A percentile compares a stretch with the other conserved stretches of the same genome.
phyloP scores from a whole-genome alignment of 169 alveolate species.

The Blepharisma undulans region DNA sequence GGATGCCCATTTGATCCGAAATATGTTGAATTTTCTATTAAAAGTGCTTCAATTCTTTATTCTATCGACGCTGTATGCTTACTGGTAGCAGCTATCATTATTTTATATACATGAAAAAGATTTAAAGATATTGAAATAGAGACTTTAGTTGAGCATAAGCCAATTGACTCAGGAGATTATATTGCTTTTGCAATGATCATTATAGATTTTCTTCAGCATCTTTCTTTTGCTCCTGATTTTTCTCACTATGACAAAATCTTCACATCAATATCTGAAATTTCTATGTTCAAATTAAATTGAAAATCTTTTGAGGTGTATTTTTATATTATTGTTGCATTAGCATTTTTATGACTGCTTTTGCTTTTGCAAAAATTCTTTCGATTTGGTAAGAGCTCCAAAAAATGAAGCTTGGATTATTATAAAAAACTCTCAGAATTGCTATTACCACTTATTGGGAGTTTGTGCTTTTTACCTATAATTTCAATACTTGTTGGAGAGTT shows the following conservation, averaged over 20 bases:
- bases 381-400: not conserved
- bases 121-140: not conserved
- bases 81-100: not conserved
- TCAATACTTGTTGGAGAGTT: not conserved
- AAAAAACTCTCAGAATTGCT: not conserved
- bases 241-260: not conserved
- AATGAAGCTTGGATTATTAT: not conserved
- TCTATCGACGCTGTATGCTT: not conserved
- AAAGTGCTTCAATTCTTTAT: not conserved
- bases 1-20: not conserved
- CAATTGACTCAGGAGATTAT: not conserved
- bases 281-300: not conserved
- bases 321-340: not conserved
- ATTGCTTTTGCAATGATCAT: not conserved
- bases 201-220: not conserved
- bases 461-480: not conserved
- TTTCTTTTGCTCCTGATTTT: not conserved
- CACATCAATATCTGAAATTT: not conserved
- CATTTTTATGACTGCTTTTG: not conserved
- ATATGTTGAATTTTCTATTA: not conserved
- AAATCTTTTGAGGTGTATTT: not conserved
- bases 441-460: not conserved
- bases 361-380: not conserved
- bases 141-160: not conserved
- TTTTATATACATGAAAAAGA: not conserved